Base-by-base conservation (phyloP, 2,329 filamentous ascomycete genomes). In the Lasiodiplodia citricola region DNA sequence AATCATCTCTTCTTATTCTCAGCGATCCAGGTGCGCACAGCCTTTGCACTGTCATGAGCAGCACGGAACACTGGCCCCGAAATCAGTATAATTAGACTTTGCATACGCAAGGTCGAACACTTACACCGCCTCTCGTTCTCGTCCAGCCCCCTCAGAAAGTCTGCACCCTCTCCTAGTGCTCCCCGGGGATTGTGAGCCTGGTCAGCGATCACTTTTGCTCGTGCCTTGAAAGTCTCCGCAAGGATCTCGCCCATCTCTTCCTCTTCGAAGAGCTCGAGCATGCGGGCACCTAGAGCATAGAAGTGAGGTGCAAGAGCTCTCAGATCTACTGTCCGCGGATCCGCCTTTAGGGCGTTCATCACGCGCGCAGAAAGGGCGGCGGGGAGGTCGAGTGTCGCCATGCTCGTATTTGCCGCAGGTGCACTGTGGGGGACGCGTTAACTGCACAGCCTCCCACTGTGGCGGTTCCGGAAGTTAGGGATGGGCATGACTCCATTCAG, bases 201-300 rank as follows among this genome's bases (percentile, higher is more conserved):
- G 76, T 98, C 88, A 6, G 92, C 92, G 63, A 98, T 92, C 71
- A 96, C 93, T 1, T 88, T 87, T 0, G 94, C 92, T 58, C 96
- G 86, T 62, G 88, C 86, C 72, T 94, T 93, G 80, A 96, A 98
- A 0, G 93, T 94, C 83, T 91, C 81, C 54, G 76, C 81, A 62
- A 85, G 70, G 16, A 85, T 88, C 71, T 92, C 89, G 21, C 87
- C 86, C 78, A 92, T 87, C 68, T 93, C 92, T 68, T 97, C 90
- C 79, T 97, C 94, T 69, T 97, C 94, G 71, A 97, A 97, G 0
- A 99, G 81, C 69, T 97, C 94, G 70, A 98, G 84, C 80, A 97
- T 94, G 64, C 93, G 88, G 55, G 92, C 91, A 3, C 92, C 93
- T 4, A 98, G 86, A 28, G 88, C 90, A 82, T 97, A 98, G 75